Evolutionary conservation across 2,329 filamentous ascomycete species (phyloP).

Genomic region (Alternaria hordeiaustralica): DNA sequence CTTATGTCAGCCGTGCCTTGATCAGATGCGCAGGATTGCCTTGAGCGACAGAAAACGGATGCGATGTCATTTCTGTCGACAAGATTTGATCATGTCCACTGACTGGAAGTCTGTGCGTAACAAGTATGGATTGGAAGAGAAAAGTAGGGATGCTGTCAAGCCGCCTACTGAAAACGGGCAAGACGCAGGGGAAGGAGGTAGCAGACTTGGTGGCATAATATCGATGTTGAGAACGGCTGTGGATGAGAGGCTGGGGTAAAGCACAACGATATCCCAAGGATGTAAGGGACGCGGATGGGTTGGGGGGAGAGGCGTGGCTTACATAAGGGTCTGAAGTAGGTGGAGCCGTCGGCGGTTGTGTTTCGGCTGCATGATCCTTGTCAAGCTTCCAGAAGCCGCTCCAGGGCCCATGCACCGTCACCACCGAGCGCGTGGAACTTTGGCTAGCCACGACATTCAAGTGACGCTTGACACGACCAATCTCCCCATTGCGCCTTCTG

Average conservation of each 20-base stretch:
- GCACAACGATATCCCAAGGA: not conserved
- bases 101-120: not conserved
- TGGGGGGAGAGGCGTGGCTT: not conserved
- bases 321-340: slow-evolving; percentile 3
- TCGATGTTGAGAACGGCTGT: not conserved
- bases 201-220: not conserved
- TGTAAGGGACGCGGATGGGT: not conserved
- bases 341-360: slow-evolving; percentile 7
- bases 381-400: slow-evolving; percentile 7
- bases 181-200: not conserved
- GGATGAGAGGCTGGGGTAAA: not conserved
- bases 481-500: not conserved
- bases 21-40: not conserved
- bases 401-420: slow-evolving; percentile 14
- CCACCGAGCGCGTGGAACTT: slow-evolving; percentile 15
- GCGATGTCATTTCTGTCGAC: not conserved
- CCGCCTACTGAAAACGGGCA: not conserved
- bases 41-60: not conserved
- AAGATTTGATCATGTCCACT: not conserved
- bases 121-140: not conserved
- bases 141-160: not conserved
- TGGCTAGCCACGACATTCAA: slow-evolving; percentile 1
- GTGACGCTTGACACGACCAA: slow-evolving; percentile 1
- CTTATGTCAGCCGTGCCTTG: not conserved
- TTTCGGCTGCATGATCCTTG: slow-evolving; percentile 15